Conservation (phyloP, 2,329 filamentous ascomycete species). For the Trichoderma sp. region DNA sequence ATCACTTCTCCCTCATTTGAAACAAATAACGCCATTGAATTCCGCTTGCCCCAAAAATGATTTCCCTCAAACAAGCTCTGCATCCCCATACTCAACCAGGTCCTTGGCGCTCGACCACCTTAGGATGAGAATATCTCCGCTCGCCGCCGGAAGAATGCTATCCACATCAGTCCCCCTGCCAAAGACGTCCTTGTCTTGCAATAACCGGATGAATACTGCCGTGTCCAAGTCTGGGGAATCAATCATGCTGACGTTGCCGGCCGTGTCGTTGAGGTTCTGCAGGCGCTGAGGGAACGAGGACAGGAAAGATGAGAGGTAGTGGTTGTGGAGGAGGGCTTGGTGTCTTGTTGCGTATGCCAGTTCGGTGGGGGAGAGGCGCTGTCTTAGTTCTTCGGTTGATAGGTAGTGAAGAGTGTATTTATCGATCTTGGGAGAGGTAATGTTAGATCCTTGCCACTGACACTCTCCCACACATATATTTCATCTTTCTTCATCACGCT, state of each 20-base stretch:
- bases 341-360: constrained; percentile 81
- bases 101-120: constrained; percentile 73
- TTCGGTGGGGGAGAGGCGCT: constrained; percentile 75
- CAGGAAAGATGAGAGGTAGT: constrained; percentile 86
- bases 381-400: constrained; percentile 54
- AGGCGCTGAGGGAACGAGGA: constrained; percentile 75
- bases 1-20: background rate
- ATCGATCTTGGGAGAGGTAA: constrained; percentile 61
- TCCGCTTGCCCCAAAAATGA: background rate
- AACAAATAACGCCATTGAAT: background rate
- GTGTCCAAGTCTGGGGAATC: constrained; percentile 79
- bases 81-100: constrained; percentile 55
- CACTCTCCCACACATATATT: too few species aligned
- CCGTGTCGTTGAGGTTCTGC: constrained; percentile 85
- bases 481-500: background rate
- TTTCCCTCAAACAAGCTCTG: constrained; percentile 57
- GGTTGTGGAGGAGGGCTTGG: constrained; percentile 78
- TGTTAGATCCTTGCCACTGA: background rate
- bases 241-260: constrained; percentile 89
- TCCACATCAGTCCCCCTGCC: constrained; percentile 67
- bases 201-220: constrained; percentile 79
- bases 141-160: constrained; percentile 56
- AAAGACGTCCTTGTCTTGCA: constrained; percentile 61
- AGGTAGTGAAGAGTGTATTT: constrained; percentile 74
- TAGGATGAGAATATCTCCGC: constrained; percentile 68